phyloP scores from a whole-genome alignment of 2,329 filamentous ascomycete genomes.

The Cladosporium sp. region DNA sequence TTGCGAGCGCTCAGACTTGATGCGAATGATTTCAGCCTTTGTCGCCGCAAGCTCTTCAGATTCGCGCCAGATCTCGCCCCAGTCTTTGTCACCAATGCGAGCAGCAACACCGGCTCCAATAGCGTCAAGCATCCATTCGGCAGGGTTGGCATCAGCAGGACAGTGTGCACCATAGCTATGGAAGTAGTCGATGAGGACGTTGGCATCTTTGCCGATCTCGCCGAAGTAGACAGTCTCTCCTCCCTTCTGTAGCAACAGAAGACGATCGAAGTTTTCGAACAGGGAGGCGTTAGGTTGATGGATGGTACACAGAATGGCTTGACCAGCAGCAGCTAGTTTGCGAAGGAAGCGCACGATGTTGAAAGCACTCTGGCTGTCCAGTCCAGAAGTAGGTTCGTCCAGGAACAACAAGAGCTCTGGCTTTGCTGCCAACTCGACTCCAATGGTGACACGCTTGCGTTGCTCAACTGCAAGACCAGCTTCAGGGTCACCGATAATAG shows the following conservation, averaged over 20 bases:
- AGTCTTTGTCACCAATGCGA: conserved; percentile 70
- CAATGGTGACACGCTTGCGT: conserved; percentile 63
- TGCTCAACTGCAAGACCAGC: conserved; percentile 63
- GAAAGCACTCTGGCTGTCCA: conserved; percentile 69
- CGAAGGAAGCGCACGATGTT: conserved; percentile 75
- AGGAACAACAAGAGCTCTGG: conserved; percentile 72
- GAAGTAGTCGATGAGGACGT: conserved; percentile 60
- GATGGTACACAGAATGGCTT: conserved; percentile 86
- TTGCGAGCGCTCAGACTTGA: conserved; percentile 59
- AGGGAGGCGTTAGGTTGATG: conserved; percentile 83
- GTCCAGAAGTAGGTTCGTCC: conserved; percentile 73
- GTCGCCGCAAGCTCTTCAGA: conserved; percentile 64
- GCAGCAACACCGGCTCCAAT: conserved; percentile 71
- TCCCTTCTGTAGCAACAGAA: conserved; percentile 73
- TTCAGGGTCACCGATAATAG: conserved; percentile 59
- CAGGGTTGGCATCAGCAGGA: conserved; percentile 52
- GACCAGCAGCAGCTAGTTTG: conserved; percentile 72
- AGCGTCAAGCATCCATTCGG: conserved; percentile 82
- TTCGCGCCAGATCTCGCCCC: conserved; percentile 74
- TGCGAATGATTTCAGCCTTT: conserved; percentile 62
- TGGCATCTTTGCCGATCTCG: conserved; percentile 72
- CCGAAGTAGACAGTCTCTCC: conserved; percentile 84
- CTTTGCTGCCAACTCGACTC: conserved; percentile 59
- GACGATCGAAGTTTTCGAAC: conserved; percentile 82
- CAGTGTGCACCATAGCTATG: conserved; percentile 43